Evolutionary conservation across 2,329 filamentous ascomycete genomes (phyloP), one percentile per base, ranked within the genome.

Genomic region (Diaporthe destruens): DNA sequence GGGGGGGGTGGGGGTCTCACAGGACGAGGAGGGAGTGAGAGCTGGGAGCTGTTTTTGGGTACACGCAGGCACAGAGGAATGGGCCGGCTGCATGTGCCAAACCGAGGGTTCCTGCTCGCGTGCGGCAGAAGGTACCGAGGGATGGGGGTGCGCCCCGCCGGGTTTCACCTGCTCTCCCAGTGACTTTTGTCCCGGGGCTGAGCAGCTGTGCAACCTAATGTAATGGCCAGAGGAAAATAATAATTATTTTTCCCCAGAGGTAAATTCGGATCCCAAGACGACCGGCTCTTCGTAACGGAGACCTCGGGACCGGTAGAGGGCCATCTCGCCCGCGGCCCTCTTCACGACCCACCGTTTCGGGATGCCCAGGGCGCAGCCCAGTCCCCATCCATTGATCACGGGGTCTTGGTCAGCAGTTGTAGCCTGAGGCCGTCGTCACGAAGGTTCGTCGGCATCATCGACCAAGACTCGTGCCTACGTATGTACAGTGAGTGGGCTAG

Each of bases 161-260:
- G 65, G 67, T 69, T 69, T 69, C 67, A 57, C 67, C 67, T 59
- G 67, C 55, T 59, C 36, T 59, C n/a, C n/a, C 32, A 59, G 67
- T 59, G 23, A 32, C 51, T 49, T 36, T 34, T 29, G 18, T 20
- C 16, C 47, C 25, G 20, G 29, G 18, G 8, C n/a, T 36, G 8
- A 23, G 34, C 47, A 39, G 47, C 29, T 49, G 44, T 55, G 54
- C 42, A 49, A n/a, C 25, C 8, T 23, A 8, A 44, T 23, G 18
- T 23, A 8, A 44, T 23, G 18, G 7, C 12, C 6, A 29, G 18
- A 8, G 23, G 6, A 32, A n/a, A 47, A 39, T 54, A 16, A 29
- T 12, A 14, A 42, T 61, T 18, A 61, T 44, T 29, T 16, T 6
- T 42, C 12, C 9, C 9, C 29, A 9, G 61, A 51, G 61, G n/a